Base-by-base conservation (phyloP, 83 land plant genomes). In the Picea mariana region DNA sequence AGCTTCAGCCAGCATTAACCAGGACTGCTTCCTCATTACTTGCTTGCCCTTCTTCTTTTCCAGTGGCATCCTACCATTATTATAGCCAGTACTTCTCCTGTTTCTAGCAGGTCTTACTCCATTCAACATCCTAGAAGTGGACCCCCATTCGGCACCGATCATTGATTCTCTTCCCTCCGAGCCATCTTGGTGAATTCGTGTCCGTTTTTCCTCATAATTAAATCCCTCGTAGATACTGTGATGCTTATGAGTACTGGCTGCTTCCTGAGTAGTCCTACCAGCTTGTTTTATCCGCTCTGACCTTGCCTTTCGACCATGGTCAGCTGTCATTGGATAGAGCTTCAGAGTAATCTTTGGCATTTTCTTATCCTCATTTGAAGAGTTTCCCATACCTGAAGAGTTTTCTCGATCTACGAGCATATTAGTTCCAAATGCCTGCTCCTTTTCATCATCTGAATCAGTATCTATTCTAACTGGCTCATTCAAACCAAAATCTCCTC, bases 1-100 rank as follows among this genome's bases (percentile, higher is more conserved):
- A 59, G 89, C 96, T 61, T 84, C 91, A 24, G 86, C 65, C 85
- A 93, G 84, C 90, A 95, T 83, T 79, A 97, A 87, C 99, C 99
- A 97, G 27, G 96, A 91, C 23, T 27, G 80, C 58, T 91, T 92
- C 76, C 82, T 81, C 9, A 66, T 64, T 24, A 81, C 58, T 26
- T 83, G 85, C 24, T 55, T 55, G 58, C 67, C 44, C 75, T 82
- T 88, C 81, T 83, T 75, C 77, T 76, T 82, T 31, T 92, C 87
- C 83, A 87, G 13, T 64, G 79, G 72, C 59, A 84, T 81, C 40
- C 66, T 59, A 16, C 80, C 83, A 69, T 38, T 60, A 52, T 42
- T 69, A 82, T 49, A 15, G 62, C 59, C 26, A 67, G 72, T 86
- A 67, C 81, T 84, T 83, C 87, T 84, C 75, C 84, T 87, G 67